Evolutionary conservation across 2,329 filamentous ascomycete species (phyloP), one percentile per base, ranked within the genome.

Genomic region (Drechslerella dactyloides): DNA sequence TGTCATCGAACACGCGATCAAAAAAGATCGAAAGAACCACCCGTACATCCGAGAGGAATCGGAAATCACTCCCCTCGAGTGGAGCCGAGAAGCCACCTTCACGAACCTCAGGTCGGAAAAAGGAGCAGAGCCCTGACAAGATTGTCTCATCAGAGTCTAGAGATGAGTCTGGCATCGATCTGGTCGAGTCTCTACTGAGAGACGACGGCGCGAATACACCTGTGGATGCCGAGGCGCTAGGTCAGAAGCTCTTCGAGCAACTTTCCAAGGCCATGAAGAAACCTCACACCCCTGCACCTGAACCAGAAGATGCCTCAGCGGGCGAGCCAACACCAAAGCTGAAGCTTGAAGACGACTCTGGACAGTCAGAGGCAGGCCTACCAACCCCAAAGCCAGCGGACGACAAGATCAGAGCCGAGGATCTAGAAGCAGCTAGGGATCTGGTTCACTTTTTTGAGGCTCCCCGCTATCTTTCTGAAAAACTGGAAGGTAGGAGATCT

Each of bases 1-100:
- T 70, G 66, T 70, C 66, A 46, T 70, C 66, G 54, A 70, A 70
- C n/a, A 70, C 66, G 66, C 66, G 66, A 64, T 70, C 66, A 23
- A 70, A 70, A 52, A 70, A 70, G 50, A 50, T 46, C 15, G 66
- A 70, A 64, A 56, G 55, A 52, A 56, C 66, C 30, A 70, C 66
- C 66, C 66, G 66, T 70, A 70, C 66, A 63, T 70, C 66, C 66
- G 66, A 70, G 40, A 62, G 66, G 54, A 64, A 62, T 70, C 66
- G 66, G 58, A 70, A 70, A 55, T 70, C 66, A 13, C 50, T 70
- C 17, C 21, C 59, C 33, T 53, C 59, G 1, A 60, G 52, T 46
- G 54, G 59, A 42, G 53, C 66, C 50, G 66, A 70, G 21, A 70
- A 70, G 37, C 50, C 66, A 40, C 54, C 66, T 30, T 70, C 66